These are phyloP conservation scores for Boletus huronensis DNA, from an alignment of 768 basidiomycete species.

Conservation along the genomic window DNA sequence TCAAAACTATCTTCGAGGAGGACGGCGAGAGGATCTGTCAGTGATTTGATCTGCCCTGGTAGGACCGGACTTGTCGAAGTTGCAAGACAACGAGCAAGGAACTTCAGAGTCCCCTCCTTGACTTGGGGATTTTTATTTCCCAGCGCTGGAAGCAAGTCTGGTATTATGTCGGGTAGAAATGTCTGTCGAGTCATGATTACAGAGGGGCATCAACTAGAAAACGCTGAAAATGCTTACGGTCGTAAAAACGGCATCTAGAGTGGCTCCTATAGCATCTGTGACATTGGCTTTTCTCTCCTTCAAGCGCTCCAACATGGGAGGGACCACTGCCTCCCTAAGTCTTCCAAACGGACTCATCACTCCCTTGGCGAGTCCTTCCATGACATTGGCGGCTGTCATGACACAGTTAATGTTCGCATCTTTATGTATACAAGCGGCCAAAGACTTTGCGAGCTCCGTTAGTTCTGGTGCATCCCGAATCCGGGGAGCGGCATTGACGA, in stretches of 20 bases:
- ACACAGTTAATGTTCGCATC: slow-evolving; percentile 98
- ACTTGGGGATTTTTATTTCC: slow-evolving; percentile 95
- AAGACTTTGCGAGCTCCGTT: slow-evolving; percentile 66
- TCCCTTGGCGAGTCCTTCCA: slow-evolving; percentile 84
- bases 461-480: slow-evolving; percentile 81
- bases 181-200: slow-evolving; percentile 46
- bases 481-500: slow-evolving; percentile 66
- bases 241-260: slow-evolving; percentile 83
- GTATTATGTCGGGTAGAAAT: slow-evolving; percentile 72
- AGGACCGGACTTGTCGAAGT: slow-evolving; percentile 67
- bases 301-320: slow-evolving; percentile 78
- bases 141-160: slow-evolving; percentile 74
- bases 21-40: slow-evolving; percentile 70
- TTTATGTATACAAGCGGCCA: slow-evolving; percentile 76
- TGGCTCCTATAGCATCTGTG: slow-evolving; percentile 81
- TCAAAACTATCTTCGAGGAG: slow-evolving; percentile 88
- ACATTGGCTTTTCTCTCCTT: slow-evolving; percentile 94
- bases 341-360: slow-evolving; percentile 70
- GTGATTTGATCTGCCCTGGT: slow-evolving; percentile 72
- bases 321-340: slow-evolving; percentile 68
- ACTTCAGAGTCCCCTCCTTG: slow-evolving; percentile 88
- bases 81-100: slow-evolving; percentile 74
- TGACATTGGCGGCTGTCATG: slow-evolving; percentile 76
- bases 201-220: not conserved
- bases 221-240: slow-evolving; percentile 55